Evolutionary conservation across 768 basidiomycete species (phyloP).

Genomic region (Mycena pura): DNA sequence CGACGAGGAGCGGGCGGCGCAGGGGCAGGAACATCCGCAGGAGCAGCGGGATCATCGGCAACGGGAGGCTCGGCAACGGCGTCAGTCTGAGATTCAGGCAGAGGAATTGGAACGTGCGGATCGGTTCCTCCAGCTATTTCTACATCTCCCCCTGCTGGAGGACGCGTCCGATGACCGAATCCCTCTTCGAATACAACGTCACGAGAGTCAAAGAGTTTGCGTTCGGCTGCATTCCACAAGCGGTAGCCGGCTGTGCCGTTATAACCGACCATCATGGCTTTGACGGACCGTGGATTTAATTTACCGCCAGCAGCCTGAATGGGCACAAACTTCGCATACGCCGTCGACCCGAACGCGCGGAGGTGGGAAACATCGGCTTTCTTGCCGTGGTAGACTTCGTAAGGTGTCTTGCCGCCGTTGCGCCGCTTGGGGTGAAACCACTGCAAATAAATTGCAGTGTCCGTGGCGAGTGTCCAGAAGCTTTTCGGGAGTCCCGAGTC

Average conservation of each 20-base stretch:
- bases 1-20: slow-evolving; percentile 1
- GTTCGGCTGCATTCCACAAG: slow-evolving; percentile 16
- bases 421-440: slow-evolving; percentile 10
- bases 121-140: not conserved
- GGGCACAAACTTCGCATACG: slow-evolving; percentile 33
- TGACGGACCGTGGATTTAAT: slow-evolving; percentile 21
- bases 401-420: slow-evolving; percentile 14
- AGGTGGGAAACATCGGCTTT: slow-evolving; percentile 38
- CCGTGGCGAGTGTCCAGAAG: slow-evolving; percentile 24
- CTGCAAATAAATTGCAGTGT: slow-evolving; percentile 28
- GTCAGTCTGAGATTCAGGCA: not conserved
- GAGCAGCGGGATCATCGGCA: not conserved
- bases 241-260: slow-evolving; percentile 28
- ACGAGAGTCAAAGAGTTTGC: slow-evolving; percentile 23
- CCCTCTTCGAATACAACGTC: slow-evolving; percentile 38
- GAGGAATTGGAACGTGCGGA: slow-evolving; percentile 7
- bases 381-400: slow-evolving; percentile 25
- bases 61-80: not conserved
- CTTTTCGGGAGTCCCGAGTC: slow-evolving; percentile 29
- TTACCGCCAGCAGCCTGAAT: slow-evolving; percentile 21
- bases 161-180: not conserved
- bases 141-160: slow-evolving; percentile 13
- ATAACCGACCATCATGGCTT: slow-evolving; percentile 32
- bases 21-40: not conserved
- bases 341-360: slow-evolving; percentile 38